Percentiles rank a stretch among this genome's conserved stretches.
Evolutionary conservation across 768 basidiomycete genomes (phyloP).

Genomic region (Naganishia onofrii): DNA sequence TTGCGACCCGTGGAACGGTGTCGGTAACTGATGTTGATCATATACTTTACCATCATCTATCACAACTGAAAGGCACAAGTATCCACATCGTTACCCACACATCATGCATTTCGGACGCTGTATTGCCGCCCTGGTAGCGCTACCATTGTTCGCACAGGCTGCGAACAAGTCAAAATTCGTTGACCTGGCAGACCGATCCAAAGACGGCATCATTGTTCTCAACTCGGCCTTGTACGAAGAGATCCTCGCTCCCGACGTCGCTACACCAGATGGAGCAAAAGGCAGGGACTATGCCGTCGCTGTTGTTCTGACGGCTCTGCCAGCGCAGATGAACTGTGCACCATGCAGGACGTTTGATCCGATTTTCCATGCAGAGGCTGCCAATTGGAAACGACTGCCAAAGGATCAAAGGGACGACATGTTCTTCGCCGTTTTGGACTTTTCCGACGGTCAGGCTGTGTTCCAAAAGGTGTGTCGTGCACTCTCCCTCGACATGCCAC

Average conservation of each 20-base stretch:
- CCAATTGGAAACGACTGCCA: conserved; percentile 71
- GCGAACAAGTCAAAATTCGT: conserved; percentile 59
- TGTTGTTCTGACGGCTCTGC: conserved; percentile 84
- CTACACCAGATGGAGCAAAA: conserved; percentile 39
- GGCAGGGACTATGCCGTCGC: conserved; percentile 83
- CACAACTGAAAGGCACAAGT: neutral
- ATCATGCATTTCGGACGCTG: conserved; percentile 20
- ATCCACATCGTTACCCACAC: neutral
- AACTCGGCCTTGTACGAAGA: conserved; percentile 73
- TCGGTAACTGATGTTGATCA: too few species aligned
- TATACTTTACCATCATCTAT: neutral
- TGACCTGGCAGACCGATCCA: conserved; percentile 63
- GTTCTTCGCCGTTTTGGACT: conserved; percentile 91
- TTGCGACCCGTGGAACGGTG: too few species aligned
- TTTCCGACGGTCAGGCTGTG: conserved; percentile 68
- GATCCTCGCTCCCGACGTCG: conserved; percentile 58
- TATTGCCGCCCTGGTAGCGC: conserved; percentile 24
- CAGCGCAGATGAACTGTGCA: conserved; percentile 72
- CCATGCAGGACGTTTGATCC: conserved; percentile 93
- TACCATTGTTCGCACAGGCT: conserved; percentile 33
- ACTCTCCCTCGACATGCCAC: neutral
- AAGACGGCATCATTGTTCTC: conserved; percentile 78
- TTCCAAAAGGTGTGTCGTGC: conserved; percentile 70
- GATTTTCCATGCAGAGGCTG: conserved; percentile 73
- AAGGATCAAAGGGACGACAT: conserved; percentile 68